Base-by-base conservation (phyloP, 768 basidiomycete genomes). In the Serendipita vermifera region DNA sequence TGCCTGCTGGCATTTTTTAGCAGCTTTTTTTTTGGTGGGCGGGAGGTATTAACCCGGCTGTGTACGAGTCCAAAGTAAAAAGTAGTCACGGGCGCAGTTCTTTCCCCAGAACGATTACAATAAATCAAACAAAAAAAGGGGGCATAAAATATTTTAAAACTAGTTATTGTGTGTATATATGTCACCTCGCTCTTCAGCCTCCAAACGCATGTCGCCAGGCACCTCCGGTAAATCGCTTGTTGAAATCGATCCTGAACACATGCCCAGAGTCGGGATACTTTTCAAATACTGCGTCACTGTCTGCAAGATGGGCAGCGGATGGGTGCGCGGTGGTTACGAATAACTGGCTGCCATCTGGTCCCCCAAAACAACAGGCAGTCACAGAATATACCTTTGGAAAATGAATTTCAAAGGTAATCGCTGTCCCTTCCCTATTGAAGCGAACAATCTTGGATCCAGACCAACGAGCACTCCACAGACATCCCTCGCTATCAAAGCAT, bases 341-440 rank as follows among this genome's bases (percentile, higher is more conserved):
- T 38, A 85, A 64, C 60, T 80, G 76, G 63, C 83, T 82, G 38
- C 81, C 72, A 38, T 77, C 70, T 14, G 74, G 73, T 22, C 82
- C 82, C 67, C 82, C 83, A 64, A 85, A 85, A 62, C 78, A 80
- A 59, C 82, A 83, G 9, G 81, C 74, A 3, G 83, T 85, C 33
- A 84, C 71, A 55, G 81, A 78, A 58, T 79, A 67, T 3, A 72
- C 83, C n/a, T 73, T 77, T 22, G 82, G 81, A 60, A 85, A 79
- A 15, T 69, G 46, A 35, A 85, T 71, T 62, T 80, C 75, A 7
- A 78, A 64, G 62, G 82, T 79, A 17, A 81, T 69, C 9, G 33
- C 33, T 24, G 64, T 62, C 3, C 83, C 83, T n/a, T 75, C 70
- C 27, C 66, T 66, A 26, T 72, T 72, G 61, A 79, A 82, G 51